These are phyloP conservation scores for Sextonia rubra DNA, from an alignment of 164 flowering plant genomes.

Conservation along the genomic window DNA sequence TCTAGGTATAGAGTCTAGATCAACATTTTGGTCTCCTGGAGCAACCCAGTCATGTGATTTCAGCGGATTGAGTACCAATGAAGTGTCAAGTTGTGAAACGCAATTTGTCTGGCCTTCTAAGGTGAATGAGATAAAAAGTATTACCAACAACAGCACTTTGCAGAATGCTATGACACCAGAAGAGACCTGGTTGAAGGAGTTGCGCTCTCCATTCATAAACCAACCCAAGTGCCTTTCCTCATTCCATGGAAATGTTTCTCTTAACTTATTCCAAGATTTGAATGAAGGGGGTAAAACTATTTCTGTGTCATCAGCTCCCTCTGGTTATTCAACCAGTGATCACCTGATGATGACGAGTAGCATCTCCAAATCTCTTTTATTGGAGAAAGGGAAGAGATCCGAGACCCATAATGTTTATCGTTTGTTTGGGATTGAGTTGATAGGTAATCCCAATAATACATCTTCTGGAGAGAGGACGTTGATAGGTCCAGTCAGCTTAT, in stretches of 20 bases:
- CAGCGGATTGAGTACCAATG: constrained; percentile 28
- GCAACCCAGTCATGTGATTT: constrained; percentile 33
- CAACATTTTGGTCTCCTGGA: constrained; percentile 48
- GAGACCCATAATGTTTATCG: constrained; percentile 47
- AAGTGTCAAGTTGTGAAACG: constrained; percentile 36
- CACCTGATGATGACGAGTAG: constrained; percentile 17
- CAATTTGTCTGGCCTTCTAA: constrained; percentile 34
- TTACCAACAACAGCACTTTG: constrained; percentile 19
- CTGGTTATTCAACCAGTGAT: constrained; percentile 28
- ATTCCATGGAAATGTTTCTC: constrained; percentile 31
- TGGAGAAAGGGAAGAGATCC: constrained; percentile 35
- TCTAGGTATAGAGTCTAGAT: constrained; percentile 31
- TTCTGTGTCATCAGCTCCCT: constrained; percentile 30
- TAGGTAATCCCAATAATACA: constrained; percentile 19
- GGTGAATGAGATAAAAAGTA: constrained; percentile 26
- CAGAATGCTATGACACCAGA: constrained; percentile 16
- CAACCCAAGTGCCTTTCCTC: constrained; percentile 35
- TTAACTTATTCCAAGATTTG: constrained; percentile 31
- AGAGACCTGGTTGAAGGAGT: constrained; percentile 21
- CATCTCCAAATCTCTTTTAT: constrained; percentile 16
- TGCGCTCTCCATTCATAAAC: constrained; percentile 5
- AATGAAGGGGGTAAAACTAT: constrained; percentile 45
- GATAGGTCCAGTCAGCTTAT: constrained; percentile 15
- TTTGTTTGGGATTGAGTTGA: constrained; percentile 73
- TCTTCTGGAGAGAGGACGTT: constrained; percentile 22